Conservation (phyloP, 371 early-diverging fungal species). For the Mycotypha africana region DNA sequence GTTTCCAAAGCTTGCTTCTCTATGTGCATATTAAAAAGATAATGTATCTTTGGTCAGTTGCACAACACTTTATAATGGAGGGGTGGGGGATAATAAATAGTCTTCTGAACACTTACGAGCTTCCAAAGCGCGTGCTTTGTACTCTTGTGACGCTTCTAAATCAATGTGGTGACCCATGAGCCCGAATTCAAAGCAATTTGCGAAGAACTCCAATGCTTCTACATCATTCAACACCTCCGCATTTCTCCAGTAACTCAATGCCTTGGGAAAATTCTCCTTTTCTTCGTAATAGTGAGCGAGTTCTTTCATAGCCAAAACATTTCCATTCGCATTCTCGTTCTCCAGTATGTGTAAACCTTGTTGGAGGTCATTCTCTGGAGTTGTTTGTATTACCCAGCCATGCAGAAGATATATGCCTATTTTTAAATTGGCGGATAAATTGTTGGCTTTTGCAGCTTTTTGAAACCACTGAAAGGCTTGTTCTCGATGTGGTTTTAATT, state of each 20-base stretch:
- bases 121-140: slow-evolving; percentile 6
- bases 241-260: slow-evolving; percentile 8
- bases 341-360: slow-evolving; percentile 5
- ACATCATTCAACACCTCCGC: slow-evolving; percentile 10
- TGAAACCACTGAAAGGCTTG: slow-evolving; percentile 13
- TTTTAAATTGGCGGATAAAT: slow-evolving; percentile 14
- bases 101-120: slow-evolving; percentile 9
- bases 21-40: background rate
- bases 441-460: slow-evolving; percentile 3
- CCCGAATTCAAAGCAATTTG: slow-evolving; percentile 8
- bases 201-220: slow-evolving; percentile 15
- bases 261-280: background rate
- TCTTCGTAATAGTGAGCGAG: slow-evolving; percentile 13
- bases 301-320: slow-evolving; percentile 13
- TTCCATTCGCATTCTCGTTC: slow-evolving; percentile 10
- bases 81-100: too few relatives aligned
- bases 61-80: too few relatives aligned
- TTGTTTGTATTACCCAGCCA: slow-evolving; percentile 1
- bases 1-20: slow-evolving; percentile 12
- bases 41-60: background rate
- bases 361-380: background rate
- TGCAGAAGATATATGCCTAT: slow-evolving; percentile 10
- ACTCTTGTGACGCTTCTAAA: background rate
- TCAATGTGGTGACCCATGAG: slow-evolving; percentile 7
- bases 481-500: background rate